These are phyloP conservation scores for Neofusicoccum umdonicola DNA, from an alignment of 2,329 filamentous ascomycete genomes.

Conservation along the genomic window DNA sequence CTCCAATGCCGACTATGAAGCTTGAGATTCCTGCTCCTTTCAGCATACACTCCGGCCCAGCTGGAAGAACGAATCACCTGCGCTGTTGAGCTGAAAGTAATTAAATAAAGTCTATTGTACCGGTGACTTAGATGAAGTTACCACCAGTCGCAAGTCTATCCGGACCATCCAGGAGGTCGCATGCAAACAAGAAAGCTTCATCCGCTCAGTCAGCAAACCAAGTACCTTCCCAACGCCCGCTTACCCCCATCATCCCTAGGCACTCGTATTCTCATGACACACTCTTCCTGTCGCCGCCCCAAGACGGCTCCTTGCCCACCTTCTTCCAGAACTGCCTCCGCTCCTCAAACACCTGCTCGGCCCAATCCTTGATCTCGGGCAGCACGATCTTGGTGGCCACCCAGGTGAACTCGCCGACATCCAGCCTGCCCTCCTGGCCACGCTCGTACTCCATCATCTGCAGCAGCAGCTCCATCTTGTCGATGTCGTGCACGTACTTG, in stretches of 20 bases:
- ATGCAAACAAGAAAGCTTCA: neutral
- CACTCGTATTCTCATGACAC: neutral
- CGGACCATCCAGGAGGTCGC: neutral
- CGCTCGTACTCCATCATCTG: conserved; percentile 98
- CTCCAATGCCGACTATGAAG: too few species aligned
- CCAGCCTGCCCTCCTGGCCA: conserved; percentile 60
- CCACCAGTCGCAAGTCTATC: neutral
- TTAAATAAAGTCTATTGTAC: conserved; percentile 5
- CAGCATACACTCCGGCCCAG: too few species aligned
- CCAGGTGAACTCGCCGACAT: conserved; percentile 83
- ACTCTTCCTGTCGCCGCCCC: conserved; percentile 7
- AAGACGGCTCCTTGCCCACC: conserved; percentile 30
- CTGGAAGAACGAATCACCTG: neutral
- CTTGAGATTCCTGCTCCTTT: too few species aligned
- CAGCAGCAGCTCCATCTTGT: conserved; percentile 91
- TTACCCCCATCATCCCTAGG: neutral
- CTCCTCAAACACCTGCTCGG: conserved; percentile 71
- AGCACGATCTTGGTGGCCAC: conserved; percentile 72
- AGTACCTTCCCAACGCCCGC: neutral
- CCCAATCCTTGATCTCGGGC: conserved; percentile 79
- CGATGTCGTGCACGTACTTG: conserved; percentile 90
- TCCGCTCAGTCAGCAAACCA: neutral
- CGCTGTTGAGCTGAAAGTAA: neutral
- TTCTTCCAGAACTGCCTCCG: conserved; percentile 68
- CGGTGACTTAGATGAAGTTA: neutral